These are phyloP conservation scores for Phycomyces nitens DNA, from an alignment of 192 early-diverging fungal species.

Conservation along the genomic window DNA sequence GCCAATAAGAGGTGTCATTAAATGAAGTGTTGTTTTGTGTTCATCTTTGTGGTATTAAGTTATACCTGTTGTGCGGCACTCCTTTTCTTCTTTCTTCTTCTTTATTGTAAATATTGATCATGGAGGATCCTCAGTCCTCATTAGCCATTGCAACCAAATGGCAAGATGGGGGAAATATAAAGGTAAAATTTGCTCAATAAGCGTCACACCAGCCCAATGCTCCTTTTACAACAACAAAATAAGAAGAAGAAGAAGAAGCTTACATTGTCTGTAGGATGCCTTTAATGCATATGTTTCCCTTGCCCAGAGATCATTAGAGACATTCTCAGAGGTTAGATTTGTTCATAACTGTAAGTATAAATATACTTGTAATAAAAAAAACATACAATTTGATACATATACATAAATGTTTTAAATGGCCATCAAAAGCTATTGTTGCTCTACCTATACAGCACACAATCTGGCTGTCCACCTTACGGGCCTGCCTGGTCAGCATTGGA, in stretches of 20 bases:
- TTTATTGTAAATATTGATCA: background rate
- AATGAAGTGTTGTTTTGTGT: too few relatives aligned
- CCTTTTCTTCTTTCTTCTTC: too few relatives aligned
- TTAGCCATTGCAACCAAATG: conserved; percentile 16
- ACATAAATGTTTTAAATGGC: too few relatives aligned
- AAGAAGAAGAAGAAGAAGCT: too few relatives aligned
- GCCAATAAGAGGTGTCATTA: too few relatives aligned
- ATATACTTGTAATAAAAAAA: background rate
- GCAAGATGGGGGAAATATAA: conserved; percentile 29
- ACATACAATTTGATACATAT: too few relatives aligned
- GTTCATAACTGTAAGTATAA: conserved; percentile 51
- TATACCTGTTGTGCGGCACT: conserved; percentile 5
- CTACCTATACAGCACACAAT: too few relatives aligned
- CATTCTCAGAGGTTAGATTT: conserved; percentile 52
- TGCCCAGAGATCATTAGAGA: conserved; percentile 39
- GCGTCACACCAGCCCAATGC: background rate
- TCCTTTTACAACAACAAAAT: too few relatives aligned
- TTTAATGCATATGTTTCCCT: conserved; percentile 46
- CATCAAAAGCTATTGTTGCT: too few relatives aligned
- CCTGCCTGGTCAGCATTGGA: too few relatives aligned
- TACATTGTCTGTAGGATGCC: conserved; percentile 41
- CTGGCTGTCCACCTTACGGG: too few relatives aligned
- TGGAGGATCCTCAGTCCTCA: conserved; percentile 23
- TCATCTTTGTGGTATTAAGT: too few relatives aligned
- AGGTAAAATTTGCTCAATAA: conserved; percentile 12